phyloP scores from a whole-genome alignment of 2,329 filamentous ascomycete genomes.

The Xylariaceae sp. region DNA sequence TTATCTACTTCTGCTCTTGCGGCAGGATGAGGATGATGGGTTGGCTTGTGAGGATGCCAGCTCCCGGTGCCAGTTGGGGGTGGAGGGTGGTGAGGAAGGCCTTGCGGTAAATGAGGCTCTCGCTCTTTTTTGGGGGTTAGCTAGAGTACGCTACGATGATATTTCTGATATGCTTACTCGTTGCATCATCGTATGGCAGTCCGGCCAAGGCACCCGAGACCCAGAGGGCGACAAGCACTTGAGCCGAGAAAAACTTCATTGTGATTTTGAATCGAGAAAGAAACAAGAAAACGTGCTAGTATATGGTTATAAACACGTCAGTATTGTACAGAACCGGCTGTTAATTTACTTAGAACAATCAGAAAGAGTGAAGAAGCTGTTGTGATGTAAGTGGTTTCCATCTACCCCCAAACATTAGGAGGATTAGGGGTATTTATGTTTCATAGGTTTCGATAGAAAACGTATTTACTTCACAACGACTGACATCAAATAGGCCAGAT shows the following conservation, averaged over 20 bases:
- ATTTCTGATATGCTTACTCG: background rate
- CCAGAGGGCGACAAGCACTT: conserved; percentile 1
- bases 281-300: background rate
- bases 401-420: background rate
- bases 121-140: background rate
- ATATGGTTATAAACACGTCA: background rate
- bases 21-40: background rate
- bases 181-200: background rate
- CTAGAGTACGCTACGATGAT: background rate
- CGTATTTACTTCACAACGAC: no score
- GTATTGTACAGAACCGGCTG: background rate
- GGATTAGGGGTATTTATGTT: background rate
- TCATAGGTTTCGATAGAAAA: background rate
- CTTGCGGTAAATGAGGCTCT: background rate
- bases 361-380: background rate
- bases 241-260: conserved; percentile 5
- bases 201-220: conserved; percentile 4
- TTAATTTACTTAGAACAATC: background rate
- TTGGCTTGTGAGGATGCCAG: background rate
- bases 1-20: background rate
- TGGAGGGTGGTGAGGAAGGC: no score
- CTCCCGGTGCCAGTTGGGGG: no score
- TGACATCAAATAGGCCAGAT: no score
- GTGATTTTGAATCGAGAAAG: background rate
- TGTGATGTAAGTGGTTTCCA: background rate